Evolutionary conservation across 129 eudicot genomes (phyloP).

Genomic region (Flaveria ramosissima): DNA sequence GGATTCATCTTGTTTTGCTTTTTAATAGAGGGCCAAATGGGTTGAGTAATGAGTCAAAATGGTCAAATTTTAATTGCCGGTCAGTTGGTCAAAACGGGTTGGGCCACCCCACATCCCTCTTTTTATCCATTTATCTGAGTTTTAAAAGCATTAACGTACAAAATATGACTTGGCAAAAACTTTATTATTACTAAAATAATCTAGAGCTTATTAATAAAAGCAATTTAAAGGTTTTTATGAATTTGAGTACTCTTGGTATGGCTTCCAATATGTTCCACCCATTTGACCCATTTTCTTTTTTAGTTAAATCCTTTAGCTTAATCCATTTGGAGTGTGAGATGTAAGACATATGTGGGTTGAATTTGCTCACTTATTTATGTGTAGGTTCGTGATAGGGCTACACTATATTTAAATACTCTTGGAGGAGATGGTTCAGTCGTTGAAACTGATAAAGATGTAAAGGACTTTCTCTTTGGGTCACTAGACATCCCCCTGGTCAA

Average conservation of each 20-base stretch:
- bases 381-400: constrained; percentile 99
- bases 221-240: not conserved
- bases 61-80: not conserved
- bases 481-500: constrained; percentile 80
- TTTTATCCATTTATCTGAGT: not conserved
- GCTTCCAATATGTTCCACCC: not conserved
- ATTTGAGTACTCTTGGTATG: not conserved
- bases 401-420: constrained; percentile 76
- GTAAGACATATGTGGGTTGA: not conserved
- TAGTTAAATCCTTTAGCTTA: not conserved
- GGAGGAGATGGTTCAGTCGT: constrained; percentile 92
- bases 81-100: not conserved
- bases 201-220: not conserved
- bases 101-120: not conserved
- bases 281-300: too few species aligned
- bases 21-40: not conserved
- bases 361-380: not conserved
- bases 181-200: too few species aligned
- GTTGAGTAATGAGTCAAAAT: not conserved
- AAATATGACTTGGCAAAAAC: not conserved
- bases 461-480: constrained; percentile 86
- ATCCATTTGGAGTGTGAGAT: not conserved
- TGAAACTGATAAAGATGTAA: constrained; percentile 86
- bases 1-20: not conserved
- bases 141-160: not conserved